These are phyloP conservation scores for Diaporthe ampelina DNA, from an alignment of 2,329 filamentous ascomycete genomes.

Conservation along the genomic window DNA sequence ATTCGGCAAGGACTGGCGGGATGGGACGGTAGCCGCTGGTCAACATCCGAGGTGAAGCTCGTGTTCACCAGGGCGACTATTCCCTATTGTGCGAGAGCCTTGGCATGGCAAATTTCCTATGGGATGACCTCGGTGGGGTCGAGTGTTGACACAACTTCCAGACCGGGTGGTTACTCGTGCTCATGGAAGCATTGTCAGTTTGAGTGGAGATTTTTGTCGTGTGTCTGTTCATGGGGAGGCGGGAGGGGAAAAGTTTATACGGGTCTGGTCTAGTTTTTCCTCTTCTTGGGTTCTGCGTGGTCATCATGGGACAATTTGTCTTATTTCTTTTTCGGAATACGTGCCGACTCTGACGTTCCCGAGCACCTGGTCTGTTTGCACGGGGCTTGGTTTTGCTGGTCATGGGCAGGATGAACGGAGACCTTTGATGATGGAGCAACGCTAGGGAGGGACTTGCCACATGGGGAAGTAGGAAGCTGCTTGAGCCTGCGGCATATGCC, in stretches of 20 bases:
- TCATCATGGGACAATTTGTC: not conserved
- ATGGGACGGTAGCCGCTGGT: not conserved
- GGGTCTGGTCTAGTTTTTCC: not conserved
- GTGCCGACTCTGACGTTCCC: not conserved
- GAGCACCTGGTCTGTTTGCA: not conserved
- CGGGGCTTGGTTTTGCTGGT: slow-evolving; percentile 5
- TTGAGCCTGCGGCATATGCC: slow-evolving; percentile 17
- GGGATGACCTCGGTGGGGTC: not conserved
- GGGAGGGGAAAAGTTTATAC: not conserved
- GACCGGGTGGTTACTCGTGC: not conserved
- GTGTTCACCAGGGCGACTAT: not conserved
- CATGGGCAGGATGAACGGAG: slow-evolving; percentile 1
- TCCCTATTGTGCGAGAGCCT: not conserved
- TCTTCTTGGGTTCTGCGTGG: not conserved
- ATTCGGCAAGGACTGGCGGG: not conserved
- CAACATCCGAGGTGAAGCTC: not conserved
- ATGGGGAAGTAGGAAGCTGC: slow-evolving; percentile 8
- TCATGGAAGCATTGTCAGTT: not conserved
- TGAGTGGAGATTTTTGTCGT: not conserved
- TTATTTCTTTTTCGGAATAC: not conserved
- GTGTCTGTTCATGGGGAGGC: not conserved
- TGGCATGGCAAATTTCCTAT: not conserved
- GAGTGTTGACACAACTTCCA: not conserved
- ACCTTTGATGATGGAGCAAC: not conserved
- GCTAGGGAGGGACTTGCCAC: slow-evolving; percentile 13